Evolutionary conservation across 495 filamentous ascomycete genomes (phyloP), one percentile per base, ranked within the genome.

Genomic region (Penicillium lagena): DNA sequence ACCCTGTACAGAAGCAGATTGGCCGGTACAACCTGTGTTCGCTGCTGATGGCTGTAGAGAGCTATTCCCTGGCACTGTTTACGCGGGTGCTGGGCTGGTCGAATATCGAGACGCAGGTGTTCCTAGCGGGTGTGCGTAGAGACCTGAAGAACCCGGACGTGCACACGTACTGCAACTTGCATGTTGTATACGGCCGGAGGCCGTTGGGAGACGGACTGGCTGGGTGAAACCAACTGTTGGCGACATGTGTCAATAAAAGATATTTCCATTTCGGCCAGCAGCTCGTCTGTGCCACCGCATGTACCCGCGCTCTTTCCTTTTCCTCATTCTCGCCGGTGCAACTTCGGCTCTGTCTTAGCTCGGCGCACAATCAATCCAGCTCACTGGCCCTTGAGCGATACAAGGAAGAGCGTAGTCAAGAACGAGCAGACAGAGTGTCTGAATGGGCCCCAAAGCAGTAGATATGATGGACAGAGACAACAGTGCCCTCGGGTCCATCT

Each of bases 51-150:
- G 67, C 70, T 7, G 52, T 74, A 1, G 59, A 66, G 35, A 59
- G 64, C 1, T 71, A 73, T 45, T 67, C 64, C 14, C 44, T 73
- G 36, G 64, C 59, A 1, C 51, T 74, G 4, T 79, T 79, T 37
- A 81, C 77, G 5, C 68, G 68, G 10, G 71, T 77, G 0, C 61
- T 79, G 9, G 74, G 75, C 1, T 80, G 79, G 75, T 68, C 62
- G 0, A 63, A 71, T 27, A 71, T 76, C n/a, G 69, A 85, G 45
- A 69, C 76, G 17, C 70, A 80, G 50, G 62, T 75, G n/a, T 67
- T 83, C 44, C 61, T 79, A 8, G 67, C 64, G 27, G 63, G 76
- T 6, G 70, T 81, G 2, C 68, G 76, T 13, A 71, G 67, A 30
- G 77, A 77, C 33, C 41, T 84, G 44, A 63, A 68, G 34, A 71